Percentiles rank a stretch among this genome's conserved stretches.
phyloP scores from a whole-genome alignment of 1,284 basidiomycete species.

The Neonothopanus nambi region DNA sequence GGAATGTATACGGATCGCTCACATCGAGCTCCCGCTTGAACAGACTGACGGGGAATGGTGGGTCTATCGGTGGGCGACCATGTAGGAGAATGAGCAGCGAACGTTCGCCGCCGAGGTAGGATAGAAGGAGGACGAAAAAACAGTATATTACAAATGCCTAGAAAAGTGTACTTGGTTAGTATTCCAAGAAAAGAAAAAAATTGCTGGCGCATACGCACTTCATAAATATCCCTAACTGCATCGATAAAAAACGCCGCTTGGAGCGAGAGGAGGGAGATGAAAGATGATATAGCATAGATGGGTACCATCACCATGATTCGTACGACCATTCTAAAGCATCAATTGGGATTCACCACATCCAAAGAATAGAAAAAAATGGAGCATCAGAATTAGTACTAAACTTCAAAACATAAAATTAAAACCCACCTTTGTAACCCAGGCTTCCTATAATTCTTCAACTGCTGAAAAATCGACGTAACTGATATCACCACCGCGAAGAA shows the following conservation, averaged over 20 bases:
- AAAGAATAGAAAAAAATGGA: too few species aligned
- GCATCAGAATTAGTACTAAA: too few species aligned
- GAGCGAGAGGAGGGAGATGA: constrained; percentile 93
- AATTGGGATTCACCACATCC: too few species aligned
- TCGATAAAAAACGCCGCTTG: constrained; percentile 97
- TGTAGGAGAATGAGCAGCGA: constrained; percentile 90
- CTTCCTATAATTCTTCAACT: constrained; percentile 90
- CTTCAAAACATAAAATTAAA: too few species aligned
- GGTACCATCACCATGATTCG: constrained; percentile 98
- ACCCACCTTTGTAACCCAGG: constrained; percentile 76
- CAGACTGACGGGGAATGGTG: constrained; percentile 83
- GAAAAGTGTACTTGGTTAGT: too few species aligned
- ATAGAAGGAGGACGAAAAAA: constrained; percentile 81
- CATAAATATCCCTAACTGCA: constrained; percentile 92
- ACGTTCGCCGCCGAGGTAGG: constrained; percentile 91
- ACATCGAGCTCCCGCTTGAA: constrained; percentile 83
- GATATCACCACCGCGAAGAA: constrained; percentile 78
- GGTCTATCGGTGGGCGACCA: constrained; percentile 84
- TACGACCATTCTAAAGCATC: constrained; percentile 76
- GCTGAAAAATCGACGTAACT: constrained; percentile 80
- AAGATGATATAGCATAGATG: constrained; percentile 87
- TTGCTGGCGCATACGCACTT: constrained; percentile 54
- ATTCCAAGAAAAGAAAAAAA: neutral
- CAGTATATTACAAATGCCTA: constrained; percentile 97
- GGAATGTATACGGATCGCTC: constrained; percentile 91